A percentile compares a stretch with the other conserved stretches of the same genome.
Conservation (phyloP, 2,329 filamentous ascomycete species). For the Plectosphaerella sp. region DNA sequence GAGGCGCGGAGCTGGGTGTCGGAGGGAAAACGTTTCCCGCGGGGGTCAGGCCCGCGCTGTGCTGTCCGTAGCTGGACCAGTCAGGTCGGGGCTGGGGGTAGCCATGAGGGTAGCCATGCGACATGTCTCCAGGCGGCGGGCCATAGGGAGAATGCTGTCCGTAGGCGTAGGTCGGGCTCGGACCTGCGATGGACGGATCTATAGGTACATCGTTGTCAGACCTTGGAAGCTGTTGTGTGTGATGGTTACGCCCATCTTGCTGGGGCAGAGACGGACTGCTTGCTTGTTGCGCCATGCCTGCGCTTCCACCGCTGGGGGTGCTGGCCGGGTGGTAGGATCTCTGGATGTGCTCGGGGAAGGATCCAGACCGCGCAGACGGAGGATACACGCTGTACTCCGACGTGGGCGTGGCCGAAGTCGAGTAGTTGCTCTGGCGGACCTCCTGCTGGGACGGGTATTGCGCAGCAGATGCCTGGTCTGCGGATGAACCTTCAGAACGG, state of each 20-base stretch:
- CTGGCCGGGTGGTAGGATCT: slow-evolving; percentile 77
- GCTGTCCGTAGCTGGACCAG: slow-evolving; percentile 64
- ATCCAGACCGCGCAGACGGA: slow-evolving; percentile 69
- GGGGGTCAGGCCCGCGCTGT: slow-evolving; percentile 42
- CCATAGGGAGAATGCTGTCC: slow-evolving; percentile 83
- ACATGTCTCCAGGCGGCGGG: slow-evolving; percentile 79
- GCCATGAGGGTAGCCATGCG: slow-evolving; percentile 65
- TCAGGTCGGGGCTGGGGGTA: slow-evolving; percentile 70
- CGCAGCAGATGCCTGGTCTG: slow-evolving; percentile 92
- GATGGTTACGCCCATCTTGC: slow-evolving; percentile 76
- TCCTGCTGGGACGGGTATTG: slow-evolving; percentile 83
- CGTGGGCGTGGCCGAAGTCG: slow-evolving; percentile 75
- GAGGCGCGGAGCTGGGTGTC: slow-evolving; percentile 49
- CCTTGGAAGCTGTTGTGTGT: slow-evolving; percentile 63
- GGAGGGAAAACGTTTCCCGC: slow-evolving; percentile 51
- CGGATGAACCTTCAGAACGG: slow-evolving; percentile 78
- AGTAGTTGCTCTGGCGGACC: slow-evolving; percentile 66
- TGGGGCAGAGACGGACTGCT: slow-evolving; percentile 95
- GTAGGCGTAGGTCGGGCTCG: slow-evolving; percentile 86
- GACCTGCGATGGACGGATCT: slow-evolving; percentile 96
- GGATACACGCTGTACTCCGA: slow-evolving; percentile 85
- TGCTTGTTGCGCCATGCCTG: slow-evolving; percentile 94
- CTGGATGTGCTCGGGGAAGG: slow-evolving; percentile 84
- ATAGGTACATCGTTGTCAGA: slow-evolving; percentile 97
- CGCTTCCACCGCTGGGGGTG: slow-evolving; percentile 68